phyloP scores from a whole-genome alignment of 106 monocot species.

The Platanthera zijinensis region DNA sequence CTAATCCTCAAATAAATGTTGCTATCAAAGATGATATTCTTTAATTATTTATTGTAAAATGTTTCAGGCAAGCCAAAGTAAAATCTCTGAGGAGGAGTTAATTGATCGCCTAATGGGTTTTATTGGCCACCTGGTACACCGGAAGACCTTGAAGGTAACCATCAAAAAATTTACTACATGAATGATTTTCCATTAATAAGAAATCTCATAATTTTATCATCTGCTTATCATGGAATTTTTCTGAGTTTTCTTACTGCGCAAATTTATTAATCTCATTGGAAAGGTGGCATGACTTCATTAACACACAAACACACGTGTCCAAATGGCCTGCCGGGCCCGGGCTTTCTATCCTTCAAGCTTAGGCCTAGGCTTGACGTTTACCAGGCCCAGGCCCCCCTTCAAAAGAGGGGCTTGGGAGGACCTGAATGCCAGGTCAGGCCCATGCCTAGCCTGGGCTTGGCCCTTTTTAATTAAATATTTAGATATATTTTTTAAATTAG shows the following conservation, averaged over 20 bases:
- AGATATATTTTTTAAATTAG: too few species aligned
- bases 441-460: too few species aligned
- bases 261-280: not conserved
- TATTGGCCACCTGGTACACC: conserved; percentile 78
- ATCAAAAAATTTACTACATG: not conserved
- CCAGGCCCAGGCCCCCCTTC: too few species aligned
- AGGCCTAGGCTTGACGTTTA: too few species aligned
- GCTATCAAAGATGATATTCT: not conserved
- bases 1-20: not conserved
- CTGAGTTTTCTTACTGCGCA: not conserved
- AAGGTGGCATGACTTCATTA: not conserved
- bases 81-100: conserved; percentile 70
- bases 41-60: not conserved
- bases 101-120: conserved; percentile 91
- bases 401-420: too few species aligned
- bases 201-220: not conserved
- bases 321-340: too few species aligned
- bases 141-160: conserved; percentile 79
- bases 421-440: too few species aligned
- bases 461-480: too few species aligned
- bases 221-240: not conserved
- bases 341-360: too few species aligned
- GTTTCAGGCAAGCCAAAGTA: conserved; percentile 61
- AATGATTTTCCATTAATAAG: not conserved
- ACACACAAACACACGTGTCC: too few species aligned